Base-by-base conservation (phyloP, 192 early-diverging fungal species). In the Dissophora ornata region DNA sequence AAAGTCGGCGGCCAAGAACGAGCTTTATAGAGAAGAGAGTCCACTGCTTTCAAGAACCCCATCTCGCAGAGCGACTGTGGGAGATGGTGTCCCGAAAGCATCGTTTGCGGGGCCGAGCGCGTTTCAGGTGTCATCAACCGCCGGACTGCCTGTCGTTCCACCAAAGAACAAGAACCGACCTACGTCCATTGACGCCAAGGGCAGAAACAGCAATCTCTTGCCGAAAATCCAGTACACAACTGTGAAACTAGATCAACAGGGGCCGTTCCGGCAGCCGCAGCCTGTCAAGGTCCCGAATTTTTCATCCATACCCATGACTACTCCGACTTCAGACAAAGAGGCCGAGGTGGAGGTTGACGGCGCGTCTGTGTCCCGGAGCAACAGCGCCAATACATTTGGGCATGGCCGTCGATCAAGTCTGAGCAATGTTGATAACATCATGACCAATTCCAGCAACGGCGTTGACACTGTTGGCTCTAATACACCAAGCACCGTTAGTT, bases 131-230 rank as follows among this genome's bases (percentile, higher is more conserved):
- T 41, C 16, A 1, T 5, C 24, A 25, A 12, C 21, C 15, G 48
- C 50, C 1, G 29, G 38, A n/a, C 10, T 66, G 22, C 71, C 71
- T 18, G 16, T 34, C 0, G 30, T 75, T 3, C 71, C 71, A 13
- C 57, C 58, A 15, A 75, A 75, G 45, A 75, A 57, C 34, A 66
- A 61, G 36, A 38, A 61, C 19, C 55, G 71, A 32, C 57, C 57
- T 0, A 18, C 4, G 13, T 67, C 63, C 0, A 34, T 49, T 18
- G 71, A 75, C 40, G 33, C 41, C 4, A 74, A 57, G 10, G 59
- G 52, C 11, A 19, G 45, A 3, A 26, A 19, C 16, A 19, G 7
- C n/a, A 30, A 46, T 40, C 16, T 41, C 32, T 18, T 42, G 25
- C 36, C n/a, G n/a, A 51, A 16, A 22, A 46, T 10, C 3, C 29